Percentiles rank a stretch among this genome's conserved stretches.
These are phyloP conservation scores for Cryphonectria nitschkei DNA, from an alignment of 2,329 filamentous ascomycete species.

Conservation along the genomic window DNA sequence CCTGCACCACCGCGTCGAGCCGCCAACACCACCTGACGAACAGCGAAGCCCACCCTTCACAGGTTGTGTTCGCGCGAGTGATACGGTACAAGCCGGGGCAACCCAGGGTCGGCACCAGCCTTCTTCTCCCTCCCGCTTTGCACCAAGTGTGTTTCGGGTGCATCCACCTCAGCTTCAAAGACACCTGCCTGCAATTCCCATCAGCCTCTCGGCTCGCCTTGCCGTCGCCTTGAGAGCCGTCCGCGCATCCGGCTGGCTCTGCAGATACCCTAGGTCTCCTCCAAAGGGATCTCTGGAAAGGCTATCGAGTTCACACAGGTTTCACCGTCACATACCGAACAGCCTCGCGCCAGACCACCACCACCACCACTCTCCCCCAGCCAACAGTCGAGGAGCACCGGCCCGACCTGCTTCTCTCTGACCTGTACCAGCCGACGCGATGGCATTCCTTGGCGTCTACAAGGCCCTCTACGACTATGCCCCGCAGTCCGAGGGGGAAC, in stretches of 20 bases:
- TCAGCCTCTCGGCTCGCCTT: slow-evolving; percentile 24
- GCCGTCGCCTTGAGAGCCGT: slow-evolving; percentile 11
- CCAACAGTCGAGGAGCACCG: slow-evolving; percentile 13
- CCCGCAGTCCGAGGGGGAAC: slow-evolving; percentile 83
- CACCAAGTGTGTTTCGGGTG: slow-evolving; percentile 16
- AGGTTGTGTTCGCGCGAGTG: neutral
- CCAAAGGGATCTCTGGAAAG: neutral
- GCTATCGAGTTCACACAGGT: neutral
- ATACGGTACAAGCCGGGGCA: slow-evolving; percentile 13
- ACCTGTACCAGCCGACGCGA: slow-evolving; percentile 43
- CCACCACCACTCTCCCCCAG: no score
- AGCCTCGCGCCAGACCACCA: slow-evolving; percentile 1
- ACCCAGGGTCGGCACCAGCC: slow-evolving; percentile 20
- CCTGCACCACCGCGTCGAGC: slow-evolving; percentile 12
- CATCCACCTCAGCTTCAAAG: neutral
- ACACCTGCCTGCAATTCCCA: slow-evolving; percentile 9
- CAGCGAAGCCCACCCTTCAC: neutral
- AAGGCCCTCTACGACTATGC: slow-evolving; percentile 91
- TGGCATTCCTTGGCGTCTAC: slow-evolving; percentile 93
- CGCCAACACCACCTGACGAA: neutral
- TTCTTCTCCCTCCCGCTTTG: slow-evolving; percentile 10
- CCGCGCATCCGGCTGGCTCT: slow-evolving; percentile 18
- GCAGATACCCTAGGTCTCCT: slow-evolving; percentile 6
- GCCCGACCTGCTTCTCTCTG: neutral
- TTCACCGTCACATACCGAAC: neutral